Base-by-base conservation (phyloP, 2,329 filamentous ascomycete genomes). In the Phialophora verrucosa region DNA sequence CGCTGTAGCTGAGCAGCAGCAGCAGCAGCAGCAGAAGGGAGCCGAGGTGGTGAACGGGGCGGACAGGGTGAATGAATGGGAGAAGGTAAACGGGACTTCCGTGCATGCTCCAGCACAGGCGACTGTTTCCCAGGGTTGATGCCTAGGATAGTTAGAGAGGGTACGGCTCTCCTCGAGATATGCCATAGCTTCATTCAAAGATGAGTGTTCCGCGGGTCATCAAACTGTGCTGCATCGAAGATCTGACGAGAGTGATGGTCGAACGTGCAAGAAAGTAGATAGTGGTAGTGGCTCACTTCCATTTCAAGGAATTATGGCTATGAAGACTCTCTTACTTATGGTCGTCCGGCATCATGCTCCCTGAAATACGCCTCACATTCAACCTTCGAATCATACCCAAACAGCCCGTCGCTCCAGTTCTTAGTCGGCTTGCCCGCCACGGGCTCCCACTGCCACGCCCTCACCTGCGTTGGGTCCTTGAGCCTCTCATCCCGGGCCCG, bases 361-460 rank as follows among this genome's bases (percentile, higher is more conserved):
- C 23, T 58, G 55, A 58, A 29, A 42, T 58, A 58, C 23, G 42
- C 55, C n/a, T 58, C 55, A 25, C 31, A 58, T 58, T 58, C 55
- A 44, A 4, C 29, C 55, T 44, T 38, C 14, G 55, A 58, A 27
- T 58, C 55, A 44, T 58, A 58, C 35, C 55, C 55, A 58, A 58
- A 58, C 55, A 58, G 55, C 12, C 55, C 55, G 55, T 58, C 55
- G 35, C 11, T 58, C 55, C 55, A 58, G 10, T 25, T 58, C 35
- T 58, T 58, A 23, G 31, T 44, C 55, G 55, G 32, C 55, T 44
- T 58, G 55, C 55, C 55, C n/a, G 23, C 55, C 32, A 58, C 55
- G 17, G 55, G 55, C 23, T 58, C 55, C 55, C 55, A 58, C 55
- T 44, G 55, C 55, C 55, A 58, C 55, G 55, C 55, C 32, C 55